A percentile compares a stretch with the other conserved stretches of the same genome.
Conservation (phyloP, 805 yeast species). For the Yamadazyma paraphyllophila region DNA sequence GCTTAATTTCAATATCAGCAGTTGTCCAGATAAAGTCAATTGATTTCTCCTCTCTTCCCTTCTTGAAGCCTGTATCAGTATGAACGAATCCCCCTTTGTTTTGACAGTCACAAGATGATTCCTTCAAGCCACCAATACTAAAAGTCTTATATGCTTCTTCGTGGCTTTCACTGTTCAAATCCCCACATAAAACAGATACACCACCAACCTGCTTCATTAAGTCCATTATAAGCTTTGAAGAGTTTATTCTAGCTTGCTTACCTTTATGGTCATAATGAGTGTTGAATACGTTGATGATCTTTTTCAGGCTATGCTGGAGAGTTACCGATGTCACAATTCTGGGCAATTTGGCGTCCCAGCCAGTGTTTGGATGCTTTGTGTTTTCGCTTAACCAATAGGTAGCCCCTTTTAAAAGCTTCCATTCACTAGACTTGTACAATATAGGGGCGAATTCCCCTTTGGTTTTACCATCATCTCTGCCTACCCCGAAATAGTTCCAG, state of each 20-base stretch:
- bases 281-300: constrained; percentile 30
- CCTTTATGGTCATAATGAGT: constrained; percentile 43
- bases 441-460: constrained; percentile 31
- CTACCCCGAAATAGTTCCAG: constrained; percentile 30
- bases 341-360: constrained; percentile 48
- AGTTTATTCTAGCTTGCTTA: constrained; percentile 27
- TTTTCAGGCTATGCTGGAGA: constrained; percentile 22
- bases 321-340: constrained; percentile 39
- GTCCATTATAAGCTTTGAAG: constrained; percentile 28
- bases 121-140: constrained; percentile 16
- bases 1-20: constrained; percentile 11
- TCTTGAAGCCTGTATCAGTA: constrained; percentile 44
- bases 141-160: constrained; percentile 38
- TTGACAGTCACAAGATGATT: constrained; percentile 20
- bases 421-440: constrained; percentile 21
- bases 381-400: constrained; percentile 28
- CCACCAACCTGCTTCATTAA: constrained; percentile 24
- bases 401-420: constrained; percentile 21
- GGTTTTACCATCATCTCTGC: constrained; percentile 28
- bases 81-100: constrained; percentile 39
- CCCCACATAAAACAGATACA: constrained; percentile 33
- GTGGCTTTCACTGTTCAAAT: constrained; percentile 34
- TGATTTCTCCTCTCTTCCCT: constrained; percentile 21
- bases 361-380: constrained; percentile 29
- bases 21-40: constrained; percentile 46